Evolutionary conservation across 23 red algal species (phyloP).

Genomic region (Agarophyton chilense): DNA sequence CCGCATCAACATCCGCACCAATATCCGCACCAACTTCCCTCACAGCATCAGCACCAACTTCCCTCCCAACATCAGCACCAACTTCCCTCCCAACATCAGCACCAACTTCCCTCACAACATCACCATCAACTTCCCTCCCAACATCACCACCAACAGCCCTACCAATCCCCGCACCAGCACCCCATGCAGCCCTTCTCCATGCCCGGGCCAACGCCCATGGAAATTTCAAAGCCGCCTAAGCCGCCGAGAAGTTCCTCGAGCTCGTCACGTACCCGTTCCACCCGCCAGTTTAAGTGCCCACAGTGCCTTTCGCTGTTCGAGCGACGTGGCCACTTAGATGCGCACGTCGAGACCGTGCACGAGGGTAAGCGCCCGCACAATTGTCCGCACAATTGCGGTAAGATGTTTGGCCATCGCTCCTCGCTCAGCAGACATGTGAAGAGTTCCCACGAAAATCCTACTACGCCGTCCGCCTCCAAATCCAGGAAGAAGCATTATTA

Average conservation of each 20-base stretch:
- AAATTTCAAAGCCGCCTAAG: not conserved
- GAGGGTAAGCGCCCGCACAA: slow-evolving; percentile 52
- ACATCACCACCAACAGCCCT: no score
- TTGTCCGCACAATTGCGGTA: slow-evolving; percentile 50
- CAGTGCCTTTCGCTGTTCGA: slow-evolving; percentile 35
- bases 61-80: no score
- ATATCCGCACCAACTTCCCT: no score
- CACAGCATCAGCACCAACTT: not conserved
- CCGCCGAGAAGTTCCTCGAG: not conserved
- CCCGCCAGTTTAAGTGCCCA: slow-evolving; percentile 38
- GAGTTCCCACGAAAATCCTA: slow-evolving; percentile 39
- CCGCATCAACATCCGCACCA: no score
- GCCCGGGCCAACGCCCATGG: no score
- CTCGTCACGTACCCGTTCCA: not conserved
- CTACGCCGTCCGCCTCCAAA: not conserved
- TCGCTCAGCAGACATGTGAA: slow-evolving; percentile 64
- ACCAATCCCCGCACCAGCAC: no score
- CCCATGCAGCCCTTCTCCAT: no score
- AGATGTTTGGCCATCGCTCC: slow-evolving; percentile 57
- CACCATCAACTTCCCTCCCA: no score
- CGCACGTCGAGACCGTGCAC: slow-evolving; percentile 69
- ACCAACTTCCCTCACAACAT: no score
- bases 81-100: no score
- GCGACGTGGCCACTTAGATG: slow-evolving; percentile 48
- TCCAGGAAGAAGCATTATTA: not conserved